These are phyloP conservation scores for Verticillium dahliae DNA, from an alignment of 2,329 filamentous ascomycete genomes.

Conservation along the genomic window DNA sequence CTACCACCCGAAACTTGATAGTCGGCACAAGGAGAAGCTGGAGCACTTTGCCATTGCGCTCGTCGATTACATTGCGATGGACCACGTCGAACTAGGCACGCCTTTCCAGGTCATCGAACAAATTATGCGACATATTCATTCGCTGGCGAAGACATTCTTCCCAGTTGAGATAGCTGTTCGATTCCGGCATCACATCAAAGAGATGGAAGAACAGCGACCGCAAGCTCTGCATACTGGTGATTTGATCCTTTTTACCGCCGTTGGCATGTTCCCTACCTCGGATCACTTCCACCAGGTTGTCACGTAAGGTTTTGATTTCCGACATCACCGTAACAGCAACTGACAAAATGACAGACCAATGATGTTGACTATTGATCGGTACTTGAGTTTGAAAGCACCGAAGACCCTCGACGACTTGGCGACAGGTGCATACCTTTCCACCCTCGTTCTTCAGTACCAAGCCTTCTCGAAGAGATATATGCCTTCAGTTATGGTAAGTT, in stretches of 20 bases:
- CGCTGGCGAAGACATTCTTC: slow-evolving; percentile 72
- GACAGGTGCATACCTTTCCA: slow-evolving; percentile 71
- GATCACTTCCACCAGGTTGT: slow-evolving; percentile 96
- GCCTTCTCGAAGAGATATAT: slow-evolving; percentile 77
- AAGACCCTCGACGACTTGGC: slow-evolving; percentile 59
- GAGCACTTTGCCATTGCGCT: slow-evolving; percentile 59
- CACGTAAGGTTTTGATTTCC: not conserved
- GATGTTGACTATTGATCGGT: slow-evolving; percentile 76
- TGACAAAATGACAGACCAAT: slow-evolving; percentile 58
- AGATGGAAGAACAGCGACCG: slow-evolving; percentile 42
- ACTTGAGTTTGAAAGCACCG: slow-evolving; percentile 71
- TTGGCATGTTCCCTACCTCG: slow-evolving; percentile 84
- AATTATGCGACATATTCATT: slow-evolving; percentile 85
- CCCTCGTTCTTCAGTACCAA: slow-evolving; percentile 78
- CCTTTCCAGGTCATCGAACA: slow-evolving; percentile 68
- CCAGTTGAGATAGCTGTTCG: slow-evolving; percentile 69
- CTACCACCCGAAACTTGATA: slow-evolving; percentile 83
- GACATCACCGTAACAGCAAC: not conserved
- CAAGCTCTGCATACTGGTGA: slow-evolving; percentile 60
- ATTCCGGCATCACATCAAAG: slow-evolving; percentile 67
- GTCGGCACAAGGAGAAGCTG: slow-evolving; percentile 79
- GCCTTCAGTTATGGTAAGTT: slow-evolving; percentile 62
- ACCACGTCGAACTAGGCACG: slow-evolving; percentile 21
- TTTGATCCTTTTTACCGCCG: slow-evolving; percentile 73
- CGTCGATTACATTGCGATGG: slow-evolving; percentile 50